Percentiles rank a stretch among this genome's conserved stretches.
Evolutionary conservation across 139 green algal species (phyloP).

Genomic region (Ostreobium quekettii): DNA sequence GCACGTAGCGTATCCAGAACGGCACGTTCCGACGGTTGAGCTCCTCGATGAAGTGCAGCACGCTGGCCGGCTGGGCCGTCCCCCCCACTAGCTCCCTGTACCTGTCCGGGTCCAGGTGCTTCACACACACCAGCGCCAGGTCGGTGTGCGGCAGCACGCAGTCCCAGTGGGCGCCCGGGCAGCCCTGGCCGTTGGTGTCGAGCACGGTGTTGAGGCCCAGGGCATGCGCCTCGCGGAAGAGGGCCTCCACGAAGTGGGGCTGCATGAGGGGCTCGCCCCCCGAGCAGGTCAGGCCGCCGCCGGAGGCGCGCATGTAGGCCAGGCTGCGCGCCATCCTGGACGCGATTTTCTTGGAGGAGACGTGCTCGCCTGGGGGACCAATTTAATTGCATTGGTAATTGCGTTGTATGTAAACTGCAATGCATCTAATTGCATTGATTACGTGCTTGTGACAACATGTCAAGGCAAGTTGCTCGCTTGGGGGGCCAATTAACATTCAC

Average conservation of each 20-base stretch:
- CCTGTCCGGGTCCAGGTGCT: slow-evolving; percentile 37
- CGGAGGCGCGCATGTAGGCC: slow-evolving; percentile 32
- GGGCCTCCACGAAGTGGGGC: slow-evolving; percentile 29
- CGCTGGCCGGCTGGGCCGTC: slow-evolving; percentile 24
- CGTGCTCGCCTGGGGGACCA: slow-evolving; percentile 3
- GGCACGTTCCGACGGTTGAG: slow-evolving; percentile 35
- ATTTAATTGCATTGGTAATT: too few species aligned
- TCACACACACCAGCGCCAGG: slow-evolving; percentile 60
- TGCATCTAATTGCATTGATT: too few species aligned
- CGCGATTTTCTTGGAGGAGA: slow-evolving; percentile 22
- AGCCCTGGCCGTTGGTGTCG: slow-evolving; percentile 57
- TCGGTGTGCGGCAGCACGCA: slow-evolving; percentile 57
- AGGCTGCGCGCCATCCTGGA: slow-evolving; percentile 2
- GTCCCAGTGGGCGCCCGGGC: slow-evolving; percentile 24
- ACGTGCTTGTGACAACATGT: too few species aligned
- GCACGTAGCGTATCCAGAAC: slow-evolving; percentile 38
- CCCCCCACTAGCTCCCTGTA: slow-evolving; percentile 15
- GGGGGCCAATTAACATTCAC: too few species aligned
- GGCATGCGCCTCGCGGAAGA: slow-evolving; percentile 40
- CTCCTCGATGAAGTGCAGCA: slow-evolving; percentile 45
- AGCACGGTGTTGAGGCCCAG: slow-evolving; percentile 51
- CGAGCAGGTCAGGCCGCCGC: slow-evolving; percentile 47
- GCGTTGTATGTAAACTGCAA: too few species aligned
- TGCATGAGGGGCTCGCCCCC: slow-evolving; percentile 62
- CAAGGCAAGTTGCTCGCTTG: too few species aligned